Evolutionary conservation across 192 early-diverging fungal species (phyloP).

Genomic region (Coemansia sp.): DNA sequence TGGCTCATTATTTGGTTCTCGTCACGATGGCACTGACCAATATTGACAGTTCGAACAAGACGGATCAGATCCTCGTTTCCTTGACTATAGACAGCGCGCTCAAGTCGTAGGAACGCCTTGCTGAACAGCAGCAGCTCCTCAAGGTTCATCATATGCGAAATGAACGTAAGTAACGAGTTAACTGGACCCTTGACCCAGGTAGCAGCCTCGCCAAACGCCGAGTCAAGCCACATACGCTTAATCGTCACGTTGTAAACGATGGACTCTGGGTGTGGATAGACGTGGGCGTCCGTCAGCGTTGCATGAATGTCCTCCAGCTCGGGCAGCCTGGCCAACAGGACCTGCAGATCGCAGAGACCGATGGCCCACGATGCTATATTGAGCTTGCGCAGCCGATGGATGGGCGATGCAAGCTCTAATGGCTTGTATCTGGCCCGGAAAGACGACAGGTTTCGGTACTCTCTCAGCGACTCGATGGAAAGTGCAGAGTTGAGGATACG

Average conservation of each 20-base stretch:
- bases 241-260: constrained; percentile 15
- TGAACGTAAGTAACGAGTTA: constrained; percentile 8
- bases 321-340: constrained; percentile 11
- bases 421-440: not conserved
- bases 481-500: constrained; percentile 1
- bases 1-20: not conserved
- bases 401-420: not conserved
- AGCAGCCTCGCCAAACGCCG: not conserved
- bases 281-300: constrained; percentile 6
- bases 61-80: constrained; percentile 13
- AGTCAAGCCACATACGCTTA: constrained; percentile 19
- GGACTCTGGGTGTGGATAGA: constrained; percentile 1
- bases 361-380: constrained; percentile 16
- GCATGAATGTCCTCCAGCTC: constrained; percentile 10
- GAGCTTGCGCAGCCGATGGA: constrained; percentile 6
- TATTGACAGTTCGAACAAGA: constrained; percentile 7
- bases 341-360: constrained; percentile 12
- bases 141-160: constrained; percentile 21
- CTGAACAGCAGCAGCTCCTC: constrained; percentile 20
- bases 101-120: constrained; percentile 11
- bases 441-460: not conserved
- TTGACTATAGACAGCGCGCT: not conserved
- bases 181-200: constrained; percentile 9
- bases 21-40: constrained; percentile 19
- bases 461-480: not conserved